A percentile compares a stretch with the other conserved stretches of the same genome.
Evolutionary conservation across 441 rosid species (phyloP).

Genomic region (Arabidopsis lyrata): DNA sequence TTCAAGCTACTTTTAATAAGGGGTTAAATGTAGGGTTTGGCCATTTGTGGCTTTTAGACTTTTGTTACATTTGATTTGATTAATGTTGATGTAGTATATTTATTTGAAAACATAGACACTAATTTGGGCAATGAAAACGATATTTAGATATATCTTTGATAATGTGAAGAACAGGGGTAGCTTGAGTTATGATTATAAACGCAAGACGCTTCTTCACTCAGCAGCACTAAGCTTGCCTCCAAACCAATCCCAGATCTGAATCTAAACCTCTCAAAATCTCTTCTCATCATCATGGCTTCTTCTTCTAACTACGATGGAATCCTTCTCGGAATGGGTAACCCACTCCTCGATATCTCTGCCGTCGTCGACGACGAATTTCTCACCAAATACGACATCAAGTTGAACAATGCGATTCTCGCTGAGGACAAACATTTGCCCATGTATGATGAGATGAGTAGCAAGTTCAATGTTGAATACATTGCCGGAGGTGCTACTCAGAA

Average conservation of each 20-base stretch:
- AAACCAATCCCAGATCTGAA: slow-evolving; percentile 32
- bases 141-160: not conserved
- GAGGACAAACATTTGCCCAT: slow-evolving; percentile 93
- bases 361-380: slow-evolving; percentile 85
- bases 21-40: not conserved
- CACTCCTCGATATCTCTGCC: slow-evolving; percentile 91
- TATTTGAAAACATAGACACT: not conserved
- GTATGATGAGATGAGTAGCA: slow-evolving; percentile 80
- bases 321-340: slow-evolving; percentile 92
- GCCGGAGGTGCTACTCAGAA: slow-evolving; percentile 71
- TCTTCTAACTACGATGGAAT: slow-evolving; percentile 55
- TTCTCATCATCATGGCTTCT: slow-evolving; percentile 55
- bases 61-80: slow-evolving; percentile 12
- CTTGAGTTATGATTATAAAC: not conserved
- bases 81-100: not conserved
- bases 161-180: slow-evolving; percentile 4
- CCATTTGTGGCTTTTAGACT: slow-evolving; percentile 1
- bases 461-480: slow-evolving; percentile 74
- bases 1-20: slow-evolving; percentile 12
- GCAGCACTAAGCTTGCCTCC: slow-evolving; percentile 1
- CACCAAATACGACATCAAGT: slow-evolving; percentile 70
- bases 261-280: slow-evolving; percentile 23
- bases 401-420: slow-evolving; percentile 92
- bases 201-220: slow-evolving; percentile 18
- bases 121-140: not conserved